Evolutionary conservation across 805 yeast species (phyloP).

Genomic region (Ascoidea tarda): DNA sequence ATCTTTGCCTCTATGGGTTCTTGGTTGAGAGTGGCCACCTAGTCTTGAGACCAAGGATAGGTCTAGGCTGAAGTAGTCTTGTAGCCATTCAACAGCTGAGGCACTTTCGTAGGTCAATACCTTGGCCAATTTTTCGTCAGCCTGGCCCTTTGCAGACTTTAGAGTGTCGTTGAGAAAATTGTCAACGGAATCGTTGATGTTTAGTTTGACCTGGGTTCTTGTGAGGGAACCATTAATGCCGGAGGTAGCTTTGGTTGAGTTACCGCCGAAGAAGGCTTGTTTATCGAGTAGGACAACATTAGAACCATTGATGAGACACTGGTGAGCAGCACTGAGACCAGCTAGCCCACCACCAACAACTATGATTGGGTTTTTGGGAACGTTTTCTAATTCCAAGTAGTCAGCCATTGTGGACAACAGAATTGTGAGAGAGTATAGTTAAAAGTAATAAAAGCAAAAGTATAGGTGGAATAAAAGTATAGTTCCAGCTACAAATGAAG

Average conservation of each 20-base stretch:
- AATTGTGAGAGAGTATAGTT: no score
- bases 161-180: slow-evolving; percentile 53
- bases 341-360: slow-evolving; percentile 57
- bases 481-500: no score
- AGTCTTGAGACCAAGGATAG: slow-evolving; percentile 56
- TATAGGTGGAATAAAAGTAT: no score
- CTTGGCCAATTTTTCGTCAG: slow-evolving; percentile 41
- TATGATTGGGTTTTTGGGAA: slow-evolving; percentile 19
- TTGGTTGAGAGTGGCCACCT: slow-evolving; percentile 71
- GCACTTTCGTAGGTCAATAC: slow-evolving; percentile 49
- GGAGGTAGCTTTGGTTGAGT: slow-evolving; percentile 52
- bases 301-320: slow-evolving; percentile 36
- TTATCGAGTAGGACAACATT: slow-evolving; percentile 42
- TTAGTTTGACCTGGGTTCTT: slow-evolving; percentile 34
- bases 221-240: slow-evolving; percentile 69
- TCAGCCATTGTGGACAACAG: slow-evolving; percentile 2
- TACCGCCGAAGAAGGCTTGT: slow-evolving; percentile 48
- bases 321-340: slow-evolving; percentile 50
- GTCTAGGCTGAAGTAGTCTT: slow-evolving; percentile 44
- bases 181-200: slow-evolving; percentile 41
- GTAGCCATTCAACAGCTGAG: slow-evolving; percentile 63
- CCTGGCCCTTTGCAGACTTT: slow-evolving; percentile 48
- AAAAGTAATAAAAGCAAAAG: no score
- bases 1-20: slow-evolving; percentile 72
- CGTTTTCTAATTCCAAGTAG: background rate